Base-by-base conservation (phyloP, 2,329 filamentous ascomycete genomes). In the Penicillium sp. region DNA sequence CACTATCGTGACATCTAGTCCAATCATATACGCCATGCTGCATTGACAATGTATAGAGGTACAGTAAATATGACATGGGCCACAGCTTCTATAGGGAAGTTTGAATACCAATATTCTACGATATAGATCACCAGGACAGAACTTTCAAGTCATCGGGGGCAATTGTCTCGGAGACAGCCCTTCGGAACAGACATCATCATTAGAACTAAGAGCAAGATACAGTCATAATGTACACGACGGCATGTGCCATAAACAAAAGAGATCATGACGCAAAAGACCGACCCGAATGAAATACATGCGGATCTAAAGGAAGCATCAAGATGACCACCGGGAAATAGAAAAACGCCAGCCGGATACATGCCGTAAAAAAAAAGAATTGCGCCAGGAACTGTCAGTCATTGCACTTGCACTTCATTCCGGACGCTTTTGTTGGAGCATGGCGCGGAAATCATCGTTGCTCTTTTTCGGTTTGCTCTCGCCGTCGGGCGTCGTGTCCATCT, bases 361-460 rank as follows among this genome's bases (percentile, higher is more conserved):
- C 60, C 65, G 64, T 61, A 57, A 59, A 37, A 56, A 51, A 48
- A 51, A 34, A 29, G 32, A 50, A 41, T 60, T 58, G 57, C 61
- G 64, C 61, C 63, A 58, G 54, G 48, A 49, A 51, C 38, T 47
- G 34, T 58, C 53, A 54, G 53, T 60, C 57, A 48, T 60, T 62
- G 61, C 65, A 60, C 56, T 58, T 34, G 34, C 44, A 49, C 49
- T 62, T 69, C 57, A 68, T 55, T 65, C 64, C 61, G 56, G 56
- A 47, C 61, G 68, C 62, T 60, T 74, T 56, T 73, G 75, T 59
- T 79, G 69, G 46, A 84, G 73, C 78, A 84, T 78, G 32, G 75
- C 75, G 52, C 80, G 77, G 67, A 85, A 85, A 64, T 84, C 82
- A 48, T 77, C 77, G 64, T 85, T 85, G 63, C 79, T 83, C 72